Percentiles rank a stretch among this genome's conserved stretches.
Conservation (phyloP, 805 yeast species). For the Candida methanosorbosa region DNA sequence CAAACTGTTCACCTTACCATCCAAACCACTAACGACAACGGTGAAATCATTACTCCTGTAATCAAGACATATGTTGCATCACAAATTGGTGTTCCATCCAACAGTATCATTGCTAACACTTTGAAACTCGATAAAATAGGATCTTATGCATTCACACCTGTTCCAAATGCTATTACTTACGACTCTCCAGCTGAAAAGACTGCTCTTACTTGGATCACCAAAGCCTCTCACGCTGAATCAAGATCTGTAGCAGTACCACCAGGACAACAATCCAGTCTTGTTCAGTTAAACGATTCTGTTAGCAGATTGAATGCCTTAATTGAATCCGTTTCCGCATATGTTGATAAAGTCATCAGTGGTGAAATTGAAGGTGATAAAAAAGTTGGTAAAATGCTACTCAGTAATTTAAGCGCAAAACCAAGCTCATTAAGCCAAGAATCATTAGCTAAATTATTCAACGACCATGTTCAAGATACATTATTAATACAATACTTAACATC, state of each 20-base stretch:
- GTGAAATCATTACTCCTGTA: slow-evolving; percentile 43
- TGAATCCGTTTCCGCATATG: slow-evolving; percentile 40
- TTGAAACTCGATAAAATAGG: slow-evolving; percentile 32
- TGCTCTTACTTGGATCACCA: slow-evolving; percentile 39
- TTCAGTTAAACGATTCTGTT: slow-evolving; percentile 38
- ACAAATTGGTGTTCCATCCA: slow-evolving; percentile 50
- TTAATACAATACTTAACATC: slow-evolving; percentile 77
- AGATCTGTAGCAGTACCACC: slow-evolving; percentile 22
- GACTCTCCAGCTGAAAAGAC: slow-evolving; percentile 48
- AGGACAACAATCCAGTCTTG: slow-evolving; percentile 32
- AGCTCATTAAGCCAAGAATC: slow-evolving; percentile 41
- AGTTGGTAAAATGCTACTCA: slow-evolving; percentile 59
- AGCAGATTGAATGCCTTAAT: slow-evolving; percentile 36
- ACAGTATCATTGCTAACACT: slow-evolving; percentile 25
- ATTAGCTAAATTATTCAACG: slow-evolving; percentile 53
- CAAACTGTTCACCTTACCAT: slow-evolving; percentile 78
- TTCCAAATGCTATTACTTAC: slow-evolving; percentile 56
- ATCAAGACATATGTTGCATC: slow-evolving; percentile 70
- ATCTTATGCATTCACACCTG: slow-evolving; percentile 64
- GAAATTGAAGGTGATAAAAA: slow-evolving; percentile 42
- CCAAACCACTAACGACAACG: slow-evolving; percentile 43
- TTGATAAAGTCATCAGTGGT: slow-evolving; percentile 31
- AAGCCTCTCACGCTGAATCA: slow-evolving; percentile 24
- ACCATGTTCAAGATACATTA: slow-evolving; percentile 70
- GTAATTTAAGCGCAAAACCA: slow-evolving; percentile 45